phyloP scores from a whole-genome alignment of 805 yeast genomes.

The Starmerella cellae region DNA sequence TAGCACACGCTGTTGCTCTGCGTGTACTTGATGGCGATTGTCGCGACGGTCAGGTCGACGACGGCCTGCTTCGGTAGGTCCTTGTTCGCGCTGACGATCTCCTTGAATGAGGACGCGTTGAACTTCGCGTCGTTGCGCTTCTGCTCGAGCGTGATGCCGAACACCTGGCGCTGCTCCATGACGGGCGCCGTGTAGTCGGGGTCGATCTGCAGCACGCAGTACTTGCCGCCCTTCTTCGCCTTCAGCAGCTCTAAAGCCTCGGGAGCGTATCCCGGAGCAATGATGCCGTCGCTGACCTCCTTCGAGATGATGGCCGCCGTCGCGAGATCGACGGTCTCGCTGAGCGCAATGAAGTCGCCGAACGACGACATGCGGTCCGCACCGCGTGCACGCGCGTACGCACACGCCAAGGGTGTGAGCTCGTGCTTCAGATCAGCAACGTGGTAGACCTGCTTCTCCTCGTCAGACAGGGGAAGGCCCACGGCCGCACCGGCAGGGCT shows the following conservation, averaged over 20 bases:
- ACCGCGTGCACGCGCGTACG: constrained; percentile 98
- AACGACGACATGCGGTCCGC: constrained; percentile 99
- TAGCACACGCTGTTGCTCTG: constrained; percentile 98
- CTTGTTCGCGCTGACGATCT: constrained; percentile 79
- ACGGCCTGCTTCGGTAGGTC: constrained; percentile 80
- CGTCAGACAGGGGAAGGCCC: constrained; percentile 80
- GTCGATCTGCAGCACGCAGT: constrained; percentile 91
- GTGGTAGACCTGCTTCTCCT: constrained; percentile 89
- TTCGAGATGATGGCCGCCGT: constrained; percentile 94
- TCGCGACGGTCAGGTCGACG: constrained; percentile 90
- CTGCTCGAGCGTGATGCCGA: constrained; percentile 89
- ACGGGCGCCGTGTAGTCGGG: constrained; percentile 78
- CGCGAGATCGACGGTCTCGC: constrained; percentile 89
- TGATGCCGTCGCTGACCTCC: constrained; percentile 97
- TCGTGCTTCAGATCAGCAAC: constrained; percentile 80
- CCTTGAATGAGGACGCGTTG: constrained; percentile 78
- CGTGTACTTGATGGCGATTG: constrained; percentile 92
- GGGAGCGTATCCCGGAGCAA: constrained; percentile 91
- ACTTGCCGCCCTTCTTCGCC: constrained; percentile 94
- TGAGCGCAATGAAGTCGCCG: constrained; percentile 95
- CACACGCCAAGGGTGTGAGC: constrained; percentile 91
- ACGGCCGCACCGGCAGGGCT: constrained; percentile 99
- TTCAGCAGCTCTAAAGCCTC: constrained; percentile 81
- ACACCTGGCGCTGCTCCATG: constrained; percentile 85
- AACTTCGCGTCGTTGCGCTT: constrained; percentile 96